Base-by-base conservation (phyloP, 805 yeast genomes). In the Ogataea parapolymorpha region DNA sequence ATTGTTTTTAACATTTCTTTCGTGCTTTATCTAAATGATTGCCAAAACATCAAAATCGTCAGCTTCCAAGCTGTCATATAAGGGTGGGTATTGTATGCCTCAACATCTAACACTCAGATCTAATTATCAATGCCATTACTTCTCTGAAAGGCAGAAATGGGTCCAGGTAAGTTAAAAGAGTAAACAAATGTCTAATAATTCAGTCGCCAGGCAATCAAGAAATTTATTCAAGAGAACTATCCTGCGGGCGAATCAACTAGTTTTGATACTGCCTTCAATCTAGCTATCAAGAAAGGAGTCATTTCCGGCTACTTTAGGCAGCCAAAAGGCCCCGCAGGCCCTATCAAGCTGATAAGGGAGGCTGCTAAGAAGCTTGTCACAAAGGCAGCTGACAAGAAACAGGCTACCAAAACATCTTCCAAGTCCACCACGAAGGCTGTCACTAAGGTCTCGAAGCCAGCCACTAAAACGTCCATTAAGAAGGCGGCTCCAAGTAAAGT, bases 321-420 rank as follows among this genome's bases (percentile, higher is more conserved):
- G 67, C 95, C 95, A 61, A 86, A 87, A 68, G 95, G 95, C 35
- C 82, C 95, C 14, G 80, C 95, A 10, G 95, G 95, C 36, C 86
- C 95, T 34, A 77, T 86, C 50, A 85, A 86, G 66, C 63, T 83
- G 46, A 71, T 68, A 58, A 77, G 77, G 54, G 50, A 38, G 22
- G 37, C 48, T 12, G 63, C 46, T 9, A 53, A 50, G 26, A 61
- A 58, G 56, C 59, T 61, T 16, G 45, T 54, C 18, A 58, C 56
- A 56, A 57, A 61, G 15, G 50, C 67, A 20, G 61, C 60, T 44
- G 25, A 27, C 31, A 57, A 61, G 46, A 55, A 53, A 29, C 55
- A 58, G 15, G 49, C 60, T 22, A 45, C 59, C 15, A 56, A 56
- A 50, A 53, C 55, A 51, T 50, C 60, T 26, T 10, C 26, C 15